These are phyloP conservation scores for Salix brachista DNA, from an alignment of 345 rosid species.

Conservation along the genomic window DNA sequence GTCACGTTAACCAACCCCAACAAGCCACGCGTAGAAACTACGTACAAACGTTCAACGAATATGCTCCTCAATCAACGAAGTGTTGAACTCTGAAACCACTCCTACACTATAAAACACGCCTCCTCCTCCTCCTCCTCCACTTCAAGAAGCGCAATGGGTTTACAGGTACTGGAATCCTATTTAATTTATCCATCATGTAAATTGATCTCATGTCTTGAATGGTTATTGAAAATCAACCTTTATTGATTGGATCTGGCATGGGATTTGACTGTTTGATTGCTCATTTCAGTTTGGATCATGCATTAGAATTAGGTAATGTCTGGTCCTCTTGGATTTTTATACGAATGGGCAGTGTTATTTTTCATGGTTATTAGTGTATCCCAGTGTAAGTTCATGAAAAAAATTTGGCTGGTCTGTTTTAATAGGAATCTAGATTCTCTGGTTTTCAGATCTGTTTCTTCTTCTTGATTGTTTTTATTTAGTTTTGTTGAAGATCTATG, in stretches of 20 bases:
- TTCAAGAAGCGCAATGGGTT: neutral
- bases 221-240: neutral
- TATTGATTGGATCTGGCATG: neutral
- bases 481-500: neutral
- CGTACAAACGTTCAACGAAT: neutral
- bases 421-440: neutral
- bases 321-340: neutral
- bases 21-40: neutral
- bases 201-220: neutral
- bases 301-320: neutral
- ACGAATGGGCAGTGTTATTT: neutral
- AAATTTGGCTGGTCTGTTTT: neutral
- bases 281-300: neutral
- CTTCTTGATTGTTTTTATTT: too few species aligned
- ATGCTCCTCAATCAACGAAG: neutral
- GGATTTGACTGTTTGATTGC: neutral
- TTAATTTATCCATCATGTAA: neutral
- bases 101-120: neutral
- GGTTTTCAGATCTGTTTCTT: neutral
- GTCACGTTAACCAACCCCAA: neutral
- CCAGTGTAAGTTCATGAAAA: neutral
- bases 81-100: neutral
- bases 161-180: neutral
- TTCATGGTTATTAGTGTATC: neutral
- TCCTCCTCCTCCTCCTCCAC: neutral